These are phyloP conservation scores for Syncephalis plumigaleata DNA, from an alignment of 371 early-diverging fungal species.

Conservation along the genomic window DNA sequence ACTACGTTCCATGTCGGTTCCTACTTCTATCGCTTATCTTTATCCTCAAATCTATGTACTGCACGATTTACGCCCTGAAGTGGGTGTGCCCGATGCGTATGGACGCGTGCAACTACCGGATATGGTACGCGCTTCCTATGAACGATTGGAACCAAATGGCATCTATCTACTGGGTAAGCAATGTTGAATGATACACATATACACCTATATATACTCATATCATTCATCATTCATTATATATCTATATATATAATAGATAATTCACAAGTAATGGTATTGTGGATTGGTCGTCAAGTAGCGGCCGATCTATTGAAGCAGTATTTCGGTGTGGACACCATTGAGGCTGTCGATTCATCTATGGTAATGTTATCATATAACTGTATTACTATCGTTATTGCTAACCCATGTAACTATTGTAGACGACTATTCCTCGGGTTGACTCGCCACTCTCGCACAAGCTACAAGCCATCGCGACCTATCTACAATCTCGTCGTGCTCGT, in stretches of 20 bases:
- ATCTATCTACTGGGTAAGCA: conserved; percentile 11
- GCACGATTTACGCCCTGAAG: conserved; percentile 32
- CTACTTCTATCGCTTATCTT: conserved; percentile 46
- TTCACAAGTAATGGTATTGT: conserved; percentile 56
- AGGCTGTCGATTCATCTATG: conserved; percentile 49
- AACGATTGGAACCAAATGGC: conserved; percentile 41
- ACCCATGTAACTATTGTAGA: too few relatives aligned
- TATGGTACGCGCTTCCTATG: conserved; percentile 53
- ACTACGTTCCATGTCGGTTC: conserved; percentile 48
- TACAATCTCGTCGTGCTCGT: conserved; percentile 31
- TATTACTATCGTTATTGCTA: neutral
- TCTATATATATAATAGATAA: conserved; percentile 67
- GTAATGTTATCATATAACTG: conserved; percentile 17
- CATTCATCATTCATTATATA: too few relatives aligned
- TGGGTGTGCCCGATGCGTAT: conserved; percentile 15
- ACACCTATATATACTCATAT: neutral
- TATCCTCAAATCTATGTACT: conserved; percentile 73
- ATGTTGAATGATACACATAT: too few relatives aligned
- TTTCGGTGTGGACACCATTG: conserved; percentile 59
- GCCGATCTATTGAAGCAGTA: conserved; percentile 36
- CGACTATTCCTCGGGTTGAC: conserved; percentile 31
- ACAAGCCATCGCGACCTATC: conserved; percentile 33
- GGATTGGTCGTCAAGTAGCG: conserved; percentile 67
- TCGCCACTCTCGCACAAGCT: conserved; percentile 28
- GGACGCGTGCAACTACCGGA: conserved; percentile 38